Base-by-base conservation (phyloP, 768 basidiomycete genomes). In the Termitomyces heimii region DNA sequence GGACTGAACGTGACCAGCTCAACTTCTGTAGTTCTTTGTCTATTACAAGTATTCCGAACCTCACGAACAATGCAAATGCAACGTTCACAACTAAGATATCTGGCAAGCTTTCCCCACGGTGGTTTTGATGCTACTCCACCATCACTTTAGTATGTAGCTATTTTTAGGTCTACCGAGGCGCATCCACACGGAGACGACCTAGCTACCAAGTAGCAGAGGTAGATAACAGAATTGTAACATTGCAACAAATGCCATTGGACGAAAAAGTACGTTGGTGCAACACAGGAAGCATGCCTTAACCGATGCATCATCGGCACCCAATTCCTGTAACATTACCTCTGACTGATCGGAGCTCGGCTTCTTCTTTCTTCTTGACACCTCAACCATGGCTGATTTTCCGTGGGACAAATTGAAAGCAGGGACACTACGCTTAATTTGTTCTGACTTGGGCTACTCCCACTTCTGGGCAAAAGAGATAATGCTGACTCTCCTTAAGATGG, bases 341-440 rank as follows among this genome's bases (percentile, higher is more conserved):
- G 24, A 53, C 37, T 48, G 51, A 53, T 58, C 57, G 57, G 57
- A 47, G 20, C 53, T 58, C 39, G 57, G 52, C 45, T 53, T n/a
- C 29, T 37, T 31, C 4, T 35, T 39, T 47, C 44, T 49, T 50
- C 55, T 51, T 26, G 7, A 31, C 18, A 52, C 10, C 51, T 56
- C 37, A 46, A 55, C 26, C 28, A 60, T 60, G 60, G 12, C n/a
- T 24, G 35, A 54, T 18, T 65, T 63, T 55, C 65, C 65, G 18
- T 65, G 63, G 60, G 60, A 60, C 37, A 37, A n/a, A 16, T 44
- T 66, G n/a, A 66, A 60, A 60, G 65, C 63, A 12, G 63, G 57
- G 40, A 65, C 63, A 29, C 50, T 66, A 16, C 65, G 63, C 35
- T 31, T 32, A 9, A 29, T 66, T 55, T 66, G 63, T 53, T 43